Percentiles rank a stretch among this genome's conserved stretches.
These are phyloP conservation scores for Polytrichum formosum DNA, from an alignment of 225 moss, liverwort and hornwort species.

Conservation along the genomic window DNA sequence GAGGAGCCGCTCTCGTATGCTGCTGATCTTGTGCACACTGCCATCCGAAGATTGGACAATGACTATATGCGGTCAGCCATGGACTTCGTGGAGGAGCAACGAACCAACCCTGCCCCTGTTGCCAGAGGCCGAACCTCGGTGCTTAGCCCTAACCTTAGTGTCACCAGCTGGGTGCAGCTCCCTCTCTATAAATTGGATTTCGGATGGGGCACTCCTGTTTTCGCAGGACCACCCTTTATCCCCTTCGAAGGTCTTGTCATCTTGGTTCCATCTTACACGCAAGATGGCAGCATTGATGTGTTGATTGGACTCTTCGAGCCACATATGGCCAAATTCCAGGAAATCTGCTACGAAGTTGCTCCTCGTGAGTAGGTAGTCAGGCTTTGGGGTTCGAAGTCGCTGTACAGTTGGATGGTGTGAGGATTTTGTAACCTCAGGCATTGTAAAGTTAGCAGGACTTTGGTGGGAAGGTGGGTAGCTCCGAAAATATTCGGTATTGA, in stretches of 20 bases:
- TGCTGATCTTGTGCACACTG: conserved; percentile 50
- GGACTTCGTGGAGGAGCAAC: conserved; percentile 74
- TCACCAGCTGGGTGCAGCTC: conserved; percentile 82
- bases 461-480: no score
- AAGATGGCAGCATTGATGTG: conserved; percentile 81
- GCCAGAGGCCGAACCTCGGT: conserved; percentile 54
- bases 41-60: conserved; percentile 66
- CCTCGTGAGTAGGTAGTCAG: no score
- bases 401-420: no score
- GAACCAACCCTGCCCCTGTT: conserved; percentile 51
- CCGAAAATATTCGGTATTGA: no score
- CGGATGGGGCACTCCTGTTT: conserved; percentile 76
- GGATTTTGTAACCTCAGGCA: no score
- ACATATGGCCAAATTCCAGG: conserved; percentile 78
- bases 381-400: no score
- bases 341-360: conserved; percentile 29
- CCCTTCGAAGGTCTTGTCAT: conserved; percentile 82
- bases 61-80: conserved; percentile 79
- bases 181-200: conserved; percentile 80
- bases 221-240: conserved; percentile 81
- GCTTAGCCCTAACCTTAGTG: conserved; percentile 73
- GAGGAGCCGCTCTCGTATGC: conserved; percentile 68
- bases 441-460: no score
- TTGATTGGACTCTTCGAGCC: conserved; percentile 61
- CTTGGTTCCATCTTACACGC: conserved; percentile 54